Percentiles rank a stretch among this genome's conserved stretches.
Conservation (phyloP, 1,284 basidiomycete species). For the Boletus smithii region DNA sequence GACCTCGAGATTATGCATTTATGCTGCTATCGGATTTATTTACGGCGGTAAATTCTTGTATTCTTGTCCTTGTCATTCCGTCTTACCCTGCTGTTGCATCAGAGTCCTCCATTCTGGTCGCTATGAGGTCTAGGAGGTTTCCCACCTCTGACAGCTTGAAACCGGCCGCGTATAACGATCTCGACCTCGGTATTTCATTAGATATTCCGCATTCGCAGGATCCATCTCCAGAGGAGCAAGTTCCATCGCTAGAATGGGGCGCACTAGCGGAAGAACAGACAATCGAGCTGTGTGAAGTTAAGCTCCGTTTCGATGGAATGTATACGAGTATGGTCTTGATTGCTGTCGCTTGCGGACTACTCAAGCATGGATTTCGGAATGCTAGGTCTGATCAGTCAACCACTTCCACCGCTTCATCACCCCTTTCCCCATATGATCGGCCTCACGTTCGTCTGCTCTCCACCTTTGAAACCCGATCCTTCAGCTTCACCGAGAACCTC, state of each 20-base stretch:
- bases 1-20: slow-evolving; percentile 49
- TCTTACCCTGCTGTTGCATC: slow-evolving; percentile 12
- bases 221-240: slow-evolving; percentile 29
- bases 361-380: slow-evolving; percentile 19
- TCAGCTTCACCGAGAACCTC: slow-evolving; percentile 30
- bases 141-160: slow-evolving; percentile 36
- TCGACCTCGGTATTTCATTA: slow-evolving; percentile 45
- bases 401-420: slow-evolving; percentile 43
- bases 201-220: slow-evolving; percentile 33
- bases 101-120: slow-evolving; percentile 63
- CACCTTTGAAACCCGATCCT: slow-evolving; percentile 31
- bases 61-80: background rate
- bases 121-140: slow-evolving; percentile 54
- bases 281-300: slow-evolving; percentile 62
- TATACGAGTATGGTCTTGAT: slow-evolving; percentile 38
- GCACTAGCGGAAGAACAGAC: slow-evolving; percentile 57
- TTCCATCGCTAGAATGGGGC: slow-evolving; percentile 51
- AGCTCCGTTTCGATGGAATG: slow-evolving; percentile 45
- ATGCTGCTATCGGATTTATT: slow-evolving; percentile 60
- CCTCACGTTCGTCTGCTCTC: slow-evolving; percentile 46
- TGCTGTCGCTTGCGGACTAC: background rate
- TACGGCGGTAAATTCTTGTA: slow-evolving; percentile 51
- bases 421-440: slow-evolving; percentile 39
- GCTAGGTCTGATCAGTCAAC: slow-evolving; percentile 42
- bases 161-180: slow-evolving; percentile 36